Base-by-base conservation (phyloP, 306 rosid genomes). In the Lathyrus tuberosus region DNA sequence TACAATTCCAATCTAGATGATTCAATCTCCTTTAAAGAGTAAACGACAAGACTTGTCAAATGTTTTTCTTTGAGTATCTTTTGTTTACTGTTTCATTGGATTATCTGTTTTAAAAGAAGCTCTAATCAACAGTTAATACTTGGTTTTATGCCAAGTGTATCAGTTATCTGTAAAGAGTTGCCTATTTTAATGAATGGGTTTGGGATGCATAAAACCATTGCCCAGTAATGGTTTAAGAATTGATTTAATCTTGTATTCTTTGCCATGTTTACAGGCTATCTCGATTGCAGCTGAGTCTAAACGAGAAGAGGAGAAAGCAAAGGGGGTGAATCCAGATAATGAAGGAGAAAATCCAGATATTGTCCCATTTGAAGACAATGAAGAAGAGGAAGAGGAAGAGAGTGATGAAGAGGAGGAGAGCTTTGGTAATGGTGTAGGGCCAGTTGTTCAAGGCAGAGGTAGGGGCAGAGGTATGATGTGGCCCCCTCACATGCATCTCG, bases 301-400 rank as follows among this genome's bases (percentile, higher is more conserved):
- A 81, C 87, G 99, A 64, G 97, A 95, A 85, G 99, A 95, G 76
- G 99, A 95, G 76, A 95, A 95, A 65, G 99, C 97, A 8, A 91
- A 91, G 87, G 99, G 99, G 75, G 97, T 95, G 46, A 83, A 89
- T 82, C 95, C 96, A n/a, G 95, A 87, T 41, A 84, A 83, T 46
- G 89, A 92, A 71, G 95, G 86, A 53, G 95, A 91, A 62, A 95
- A 95, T 79, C 99, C 99, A 20, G 99, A 91, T 64, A 95, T 95
- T 35, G 97, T 95, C 46, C 99, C 97, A 72, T 95, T 95, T 56
- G 99, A 95, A 85, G 99, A 95, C 91, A 91, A 95, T 17, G 99
- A 95, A 83, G 99, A 95, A 63, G 99, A 95, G 86, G 99, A 95
- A 84, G 99, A 95, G 77, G 97, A 95, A 69, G 99, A 95, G 76